Conservation (phyloP, 2,329 filamentous ascomycete genomes). For the Thyridium curvatum region DNA sequence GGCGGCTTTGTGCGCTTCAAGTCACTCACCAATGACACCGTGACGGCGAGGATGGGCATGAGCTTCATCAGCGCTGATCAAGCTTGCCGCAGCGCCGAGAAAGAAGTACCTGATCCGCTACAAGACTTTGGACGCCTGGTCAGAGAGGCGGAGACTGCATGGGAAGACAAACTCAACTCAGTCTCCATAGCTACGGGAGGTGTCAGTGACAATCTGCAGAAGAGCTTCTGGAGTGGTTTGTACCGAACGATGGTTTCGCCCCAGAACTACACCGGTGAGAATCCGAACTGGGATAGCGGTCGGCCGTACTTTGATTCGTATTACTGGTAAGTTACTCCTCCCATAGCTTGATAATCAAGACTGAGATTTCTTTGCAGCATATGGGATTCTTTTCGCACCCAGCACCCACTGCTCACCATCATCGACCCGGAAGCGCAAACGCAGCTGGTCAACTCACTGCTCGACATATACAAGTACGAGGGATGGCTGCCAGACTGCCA, state of each 20-base stretch:
- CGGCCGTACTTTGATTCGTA: constrained; percentile 59
- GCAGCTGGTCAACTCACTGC: constrained; percentile 54
- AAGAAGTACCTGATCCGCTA: constrained; percentile 53
- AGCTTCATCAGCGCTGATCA: constrained; percentile 57
- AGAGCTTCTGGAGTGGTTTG: constrained; percentile 55
- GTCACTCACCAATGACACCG: constrained; percentile 31
- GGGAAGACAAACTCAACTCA: constrained; percentile 49
- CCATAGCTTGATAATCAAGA: too few species aligned
- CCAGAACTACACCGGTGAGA: constrained; percentile 62
- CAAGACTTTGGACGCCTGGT: constrained; percentile 50
- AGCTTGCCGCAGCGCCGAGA: constrained; percentile 56
- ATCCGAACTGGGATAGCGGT: constrained; percentile 52
- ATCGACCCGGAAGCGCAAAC: constrained; percentile 54
- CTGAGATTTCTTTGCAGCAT: constrained; percentile 23
- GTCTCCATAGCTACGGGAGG: constrained; percentile 42
- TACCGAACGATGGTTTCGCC: constrained; percentile 58
- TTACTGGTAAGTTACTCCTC: constrained; percentile 20
- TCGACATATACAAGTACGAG: constrained; percentile 59
- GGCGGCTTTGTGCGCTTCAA: constrained; percentile 54
- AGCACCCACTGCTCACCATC: constrained; percentile 58
- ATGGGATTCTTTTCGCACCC: constrained; percentile 59
- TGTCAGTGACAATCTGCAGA: constrained; percentile 45
- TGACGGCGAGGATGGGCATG: constrained; percentile 55
- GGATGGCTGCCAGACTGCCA: constrained; percentile 63
- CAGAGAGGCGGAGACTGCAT: constrained; percentile 41